phyloP scores from a whole-genome alignment of 371 early-diverging fungal species.

The Apophysomyces elegans region DNA sequence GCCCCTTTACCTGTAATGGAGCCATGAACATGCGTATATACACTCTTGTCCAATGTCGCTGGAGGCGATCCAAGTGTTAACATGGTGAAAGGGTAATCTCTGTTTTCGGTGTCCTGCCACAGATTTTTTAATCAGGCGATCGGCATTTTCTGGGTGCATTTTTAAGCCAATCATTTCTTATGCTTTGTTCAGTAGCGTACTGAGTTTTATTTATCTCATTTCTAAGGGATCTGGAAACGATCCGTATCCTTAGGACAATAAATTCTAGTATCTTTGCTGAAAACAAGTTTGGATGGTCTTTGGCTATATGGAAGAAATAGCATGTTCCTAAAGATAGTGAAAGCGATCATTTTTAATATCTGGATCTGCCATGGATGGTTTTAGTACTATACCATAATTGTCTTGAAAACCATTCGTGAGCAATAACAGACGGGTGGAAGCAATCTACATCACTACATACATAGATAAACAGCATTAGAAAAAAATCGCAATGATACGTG shows the following conservation, averaged over 20 bases:
- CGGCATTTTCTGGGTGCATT: constrained; percentile 6
- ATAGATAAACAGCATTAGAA: background rate
- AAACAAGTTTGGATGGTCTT: constrained; percentile 27
- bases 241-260: constrained; percentile 47
- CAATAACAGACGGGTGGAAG: constrained; percentile 38
- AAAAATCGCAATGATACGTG: too few relatives aligned
- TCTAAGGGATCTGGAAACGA: constrained; percentile 24
- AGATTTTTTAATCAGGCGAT: background rate
- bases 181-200: too few relatives aligned
- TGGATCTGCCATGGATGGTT: background rate
- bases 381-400: constrained; percentile 34
- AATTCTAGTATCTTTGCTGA: constrained; percentile 23
- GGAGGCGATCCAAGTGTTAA: background rate
- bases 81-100: background rate
- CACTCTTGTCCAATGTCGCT: background rate
- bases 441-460: constrained; percentile 35
- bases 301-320: constrained; percentile 10
- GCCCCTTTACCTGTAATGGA: background rate
- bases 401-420: constrained; percentile 37
- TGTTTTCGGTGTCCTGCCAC: too few relatives aligned
- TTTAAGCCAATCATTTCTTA: background rate
- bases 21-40: background rate
- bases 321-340: background rate
- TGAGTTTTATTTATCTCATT: background rate
- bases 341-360: too few relatives aligned